Evolutionary conservation across 371 early-diverging fungal genomes (phyloP), one percentile per base, ranked within the genome.

Genomic region (Dichotomocladium elegans): DNA sequence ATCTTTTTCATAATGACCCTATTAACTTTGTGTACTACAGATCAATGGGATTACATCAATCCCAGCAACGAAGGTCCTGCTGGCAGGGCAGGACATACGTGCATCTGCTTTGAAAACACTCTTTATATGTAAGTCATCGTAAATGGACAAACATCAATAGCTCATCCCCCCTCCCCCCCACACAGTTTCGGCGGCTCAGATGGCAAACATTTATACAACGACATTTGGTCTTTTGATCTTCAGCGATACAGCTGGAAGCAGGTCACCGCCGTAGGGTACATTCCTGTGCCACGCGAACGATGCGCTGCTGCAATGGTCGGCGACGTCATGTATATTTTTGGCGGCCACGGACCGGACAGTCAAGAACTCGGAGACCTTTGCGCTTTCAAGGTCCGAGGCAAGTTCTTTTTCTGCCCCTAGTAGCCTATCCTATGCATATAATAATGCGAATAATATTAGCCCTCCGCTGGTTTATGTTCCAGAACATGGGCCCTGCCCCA

Each of bases 271-370:
- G 78, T 74, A 19, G 90, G 89, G 0, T 80, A 74, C 15, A 70
- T 79, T 17, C 91, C 91, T 17, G 66, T 79, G 6, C 77, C 87
- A 37, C 80, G 91, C 46, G 82, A 86, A 47, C 77, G 82, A 2
- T 85, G 85, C 59, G 79, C 84, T 3, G 65, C 85, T 34, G 65
- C 84, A 4, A 73, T 89, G n/a, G 81, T 84, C 0, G 88, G 86
- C 34, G 88, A 88, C 65, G 82, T 83, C 26, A 80, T 91, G 55
- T 89, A 88, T 53, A 74, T 91, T 22, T 78, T 86, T 66, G 91
- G 91, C 49, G 91, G 91, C 10, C 75, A 81, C 33, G 72, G 76
- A 19, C 65, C 79, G 12, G 74, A 81, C 30, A 85, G 82, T 22
- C 63, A 79, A 52, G 77, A 81, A 31, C 55, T 86, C 22, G 80